phyloP scores from a whole-genome alignment of 495 filamentous ascomycete genomes.

The Neurospora africana region DNA sequence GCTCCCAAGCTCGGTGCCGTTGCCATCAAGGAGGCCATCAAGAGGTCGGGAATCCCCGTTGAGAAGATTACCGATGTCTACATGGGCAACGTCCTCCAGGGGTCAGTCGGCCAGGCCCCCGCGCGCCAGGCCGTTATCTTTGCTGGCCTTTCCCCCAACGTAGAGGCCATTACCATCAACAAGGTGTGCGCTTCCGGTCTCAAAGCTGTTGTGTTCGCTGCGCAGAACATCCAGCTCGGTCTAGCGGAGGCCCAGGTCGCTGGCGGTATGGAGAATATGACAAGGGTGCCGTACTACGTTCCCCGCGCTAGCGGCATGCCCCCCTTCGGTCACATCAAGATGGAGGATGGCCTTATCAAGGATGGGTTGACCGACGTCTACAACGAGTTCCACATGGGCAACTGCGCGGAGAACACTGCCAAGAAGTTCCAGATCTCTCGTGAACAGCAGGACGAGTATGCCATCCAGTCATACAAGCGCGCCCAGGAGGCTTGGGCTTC shows the following conservation, averaged over 20 bases:
- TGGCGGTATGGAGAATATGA: conserved; percentile 98
- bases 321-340: conserved; percentile 71
- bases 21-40: conserved; percentile 80
- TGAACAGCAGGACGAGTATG: conserved; percentile 81
- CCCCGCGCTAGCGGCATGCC: conserved; percentile 65
- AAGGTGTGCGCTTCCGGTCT: conserved; percentile 95
- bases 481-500: conserved; percentile 83
- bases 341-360: conserved; percentile 88
- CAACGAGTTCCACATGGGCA: conserved; percentile 93
- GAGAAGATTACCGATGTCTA: conserved; percentile 80
- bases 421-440: conserved; percentile 74
- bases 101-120: conserved; percentile 73
- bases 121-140: conserved; percentile 84
- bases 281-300: conserved; percentile 82
- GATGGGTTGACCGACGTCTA: conserved; percentile 97
- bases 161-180: conserved; percentile 88
- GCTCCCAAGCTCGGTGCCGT: conserved; percentile 76
- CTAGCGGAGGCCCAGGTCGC: conserved; percentile 77
- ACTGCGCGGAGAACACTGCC: conserved; percentile 91
- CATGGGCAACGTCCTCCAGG: conserved; percentile 95
- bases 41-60: conserved; percentile 68
- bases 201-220: conserved; percentile 82
- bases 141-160: conserved; percentile 64
- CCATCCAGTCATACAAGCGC: conserved; percentile 75
- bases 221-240: conserved; percentile 88